Evolutionary conservation across 805 yeast genomes (phyloP).

Genomic region (Candida oleophila): DNA sequence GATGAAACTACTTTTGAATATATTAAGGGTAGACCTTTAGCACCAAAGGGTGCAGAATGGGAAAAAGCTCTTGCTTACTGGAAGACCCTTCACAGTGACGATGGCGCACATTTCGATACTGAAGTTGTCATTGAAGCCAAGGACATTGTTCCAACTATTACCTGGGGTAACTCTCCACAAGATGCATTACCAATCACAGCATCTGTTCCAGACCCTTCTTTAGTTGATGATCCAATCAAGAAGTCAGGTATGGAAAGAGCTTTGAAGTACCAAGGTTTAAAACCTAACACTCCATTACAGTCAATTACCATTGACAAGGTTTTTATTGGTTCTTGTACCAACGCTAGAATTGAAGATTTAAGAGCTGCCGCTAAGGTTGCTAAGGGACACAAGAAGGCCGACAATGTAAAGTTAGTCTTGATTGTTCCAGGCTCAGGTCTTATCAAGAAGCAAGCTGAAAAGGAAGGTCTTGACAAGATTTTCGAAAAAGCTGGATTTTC

Average conservation of each 20-base stretch:
- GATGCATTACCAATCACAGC: slow-evolving; percentile 96
- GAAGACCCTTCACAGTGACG: slow-evolving; percentile 84
- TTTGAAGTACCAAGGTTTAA: slow-evolving; percentile 86
- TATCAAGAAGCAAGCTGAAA: slow-evolving; percentile 90
- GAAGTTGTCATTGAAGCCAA: slow-evolving; percentile 78
- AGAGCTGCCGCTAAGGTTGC: slow-evolving; percentile 94
- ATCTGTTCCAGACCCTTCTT: slow-evolving; percentile 85
- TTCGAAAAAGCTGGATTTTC: slow-evolving; percentile 92
- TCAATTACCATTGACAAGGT: slow-evolving; percentile 87
- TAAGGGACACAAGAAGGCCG: slow-evolving; percentile 84
- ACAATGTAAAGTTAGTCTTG: slow-evolving; percentile 74
- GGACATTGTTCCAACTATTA: slow-evolving; percentile 92
- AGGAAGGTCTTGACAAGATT: slow-evolving; percentile 89
- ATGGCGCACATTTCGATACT: slow-evolving; percentile 84
- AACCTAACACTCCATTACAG: slow-evolving; percentile 74
- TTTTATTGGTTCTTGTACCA: slow-evolving; percentile 97
- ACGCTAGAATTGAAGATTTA: slow-evolving; percentile 95
- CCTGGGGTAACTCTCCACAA: slow-evolving; percentile 99
- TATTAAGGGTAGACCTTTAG: slow-evolving; percentile 89
- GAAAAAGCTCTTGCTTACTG: slow-evolving; percentile 91
- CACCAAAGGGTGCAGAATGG: slow-evolving; percentile 94
- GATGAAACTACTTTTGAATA: slow-evolving; percentile 87
- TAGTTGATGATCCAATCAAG: slow-evolving; percentile 65
- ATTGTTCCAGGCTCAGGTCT: slow-evolving; percentile 98
- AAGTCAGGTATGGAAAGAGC: slow-evolving; percentile 89